Percentiles rank a stretch among this genome's conserved stretches.
These are phyloP conservation scores for Pelagomonas calceolata DNA, from an alignment of 108 stramenopile genomes.

Conservation along the genomic window DNA sequence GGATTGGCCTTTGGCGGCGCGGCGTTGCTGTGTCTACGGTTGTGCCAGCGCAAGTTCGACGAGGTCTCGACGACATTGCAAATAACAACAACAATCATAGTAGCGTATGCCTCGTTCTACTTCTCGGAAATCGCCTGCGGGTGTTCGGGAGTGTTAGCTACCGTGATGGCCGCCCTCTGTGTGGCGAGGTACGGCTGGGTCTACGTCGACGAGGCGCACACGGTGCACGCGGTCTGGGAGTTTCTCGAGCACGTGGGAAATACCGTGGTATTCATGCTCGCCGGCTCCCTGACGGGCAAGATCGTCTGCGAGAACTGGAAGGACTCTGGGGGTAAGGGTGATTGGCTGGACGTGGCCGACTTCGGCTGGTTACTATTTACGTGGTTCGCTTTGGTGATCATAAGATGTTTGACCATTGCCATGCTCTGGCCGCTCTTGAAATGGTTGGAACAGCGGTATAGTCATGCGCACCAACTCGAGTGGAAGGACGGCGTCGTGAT, in stretches of 20 bases:
- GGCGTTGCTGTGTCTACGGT: constrained; percentile 28
- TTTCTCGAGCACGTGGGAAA: constrained; percentile 69
- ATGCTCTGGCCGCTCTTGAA: too few relatives aligned
- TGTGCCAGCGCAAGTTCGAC: constrained; percentile 49
- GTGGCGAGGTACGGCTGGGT: constrained; percentile 40
- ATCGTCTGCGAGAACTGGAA: constrained; percentile 23
- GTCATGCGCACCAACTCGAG: not conserved
- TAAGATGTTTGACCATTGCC: too few relatives aligned
- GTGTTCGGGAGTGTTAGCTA: constrained; percentile 67
- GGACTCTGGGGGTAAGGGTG: constrained; percentile 28
- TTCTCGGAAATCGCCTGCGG: constrained; percentile 47
- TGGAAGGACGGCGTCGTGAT: constrained; percentile 24
- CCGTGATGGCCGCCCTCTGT: constrained; percentile 56
- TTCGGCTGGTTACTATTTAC: too few relatives aligned
- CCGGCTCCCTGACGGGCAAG: constrained; percentile 67
- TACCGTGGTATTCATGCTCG: constrained; percentile 76
- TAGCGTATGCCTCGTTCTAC: constrained; percentile 72
- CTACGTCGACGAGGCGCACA: constrained; percentile 46
- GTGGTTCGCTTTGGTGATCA: not conserved
- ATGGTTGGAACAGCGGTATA: too few relatives aligned
- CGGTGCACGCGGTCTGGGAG: constrained; percentile 65
- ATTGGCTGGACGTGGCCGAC: constrained; percentile 41
- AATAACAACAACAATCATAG: constrained; percentile 57
- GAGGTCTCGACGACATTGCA: constrained; percentile 60
- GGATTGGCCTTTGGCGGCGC: constrained; percentile 57